phyloP scores from a whole-genome alignment of 2,329 filamentous ascomycete genomes.

The Cladosporium sp. region DNA sequence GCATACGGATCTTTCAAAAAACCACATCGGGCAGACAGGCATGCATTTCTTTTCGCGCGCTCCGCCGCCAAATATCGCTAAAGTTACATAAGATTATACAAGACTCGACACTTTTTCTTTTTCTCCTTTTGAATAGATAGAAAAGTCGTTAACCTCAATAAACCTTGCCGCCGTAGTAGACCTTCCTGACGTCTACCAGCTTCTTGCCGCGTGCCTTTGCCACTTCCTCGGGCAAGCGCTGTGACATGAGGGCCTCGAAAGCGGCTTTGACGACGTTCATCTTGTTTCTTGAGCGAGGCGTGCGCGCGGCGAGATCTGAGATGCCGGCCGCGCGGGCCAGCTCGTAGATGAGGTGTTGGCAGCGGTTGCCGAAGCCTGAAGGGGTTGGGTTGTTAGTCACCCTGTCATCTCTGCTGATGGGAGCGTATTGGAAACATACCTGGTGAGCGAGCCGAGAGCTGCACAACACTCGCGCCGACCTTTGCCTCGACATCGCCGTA shows the following conservation, averaged over 20 bases:
- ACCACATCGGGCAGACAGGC: neutral
- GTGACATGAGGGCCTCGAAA: slow-evolving; percentile 76
- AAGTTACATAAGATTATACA: slow-evolving; percentile 19
- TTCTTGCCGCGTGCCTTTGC: slow-evolving; percentile 89
- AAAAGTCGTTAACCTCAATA: slow-evolving; percentile 35
- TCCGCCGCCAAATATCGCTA: slow-evolving; percentile 9
- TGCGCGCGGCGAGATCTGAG: slow-evolving; percentile 78
- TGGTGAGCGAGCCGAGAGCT: slow-evolving; percentile 79
- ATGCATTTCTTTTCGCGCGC: neutral
- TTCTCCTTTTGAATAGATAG: neutral
- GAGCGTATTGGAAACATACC: slow-evolving; percentile 58
- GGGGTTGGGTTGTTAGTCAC: slow-evolving; percentile 9
- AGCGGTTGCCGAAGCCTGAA: slow-evolving; percentile 88
- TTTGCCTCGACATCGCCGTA: slow-evolving; percentile 82
- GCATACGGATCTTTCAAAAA: neutral
- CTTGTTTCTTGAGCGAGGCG: slow-evolving; percentile 84
- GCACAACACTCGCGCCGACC: slow-evolving; percentile 81
- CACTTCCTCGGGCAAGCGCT: slow-evolving; percentile 85
- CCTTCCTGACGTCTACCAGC: slow-evolving; percentile 91
- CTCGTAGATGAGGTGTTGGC: slow-evolving; percentile 89
- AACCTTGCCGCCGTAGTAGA: slow-evolving; percentile 86
- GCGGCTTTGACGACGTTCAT: slow-evolving; percentile 98
- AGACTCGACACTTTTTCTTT: neutral
- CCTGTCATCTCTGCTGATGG: neutral
- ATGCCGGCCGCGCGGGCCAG: slow-evolving; percentile 87